Conservation (phyloP, 139 green algal species). For the Closterium sp. region DNA sequence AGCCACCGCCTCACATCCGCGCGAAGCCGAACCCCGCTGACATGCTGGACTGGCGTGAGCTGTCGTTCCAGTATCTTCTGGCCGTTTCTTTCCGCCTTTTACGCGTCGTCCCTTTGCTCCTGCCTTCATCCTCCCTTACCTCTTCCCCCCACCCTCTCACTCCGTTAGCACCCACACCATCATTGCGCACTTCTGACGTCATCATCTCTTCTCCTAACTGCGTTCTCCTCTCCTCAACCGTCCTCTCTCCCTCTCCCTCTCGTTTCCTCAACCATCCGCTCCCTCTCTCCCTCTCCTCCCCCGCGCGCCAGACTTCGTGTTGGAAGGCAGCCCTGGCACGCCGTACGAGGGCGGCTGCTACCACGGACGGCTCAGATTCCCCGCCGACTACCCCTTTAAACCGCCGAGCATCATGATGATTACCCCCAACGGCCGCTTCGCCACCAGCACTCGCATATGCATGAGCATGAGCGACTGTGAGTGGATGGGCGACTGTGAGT, state of each 20-base stretch:
- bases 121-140: neutral
- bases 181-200: neutral
- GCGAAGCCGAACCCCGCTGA: slow-evolving; percentile 21
- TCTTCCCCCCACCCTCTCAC: neutral
- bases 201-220: neutral
- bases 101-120: neutral
- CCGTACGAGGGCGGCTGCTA: slow-evolving; percentile 74
- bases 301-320: slow-evolving; percentile 27
- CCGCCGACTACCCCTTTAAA: slow-evolving; percentile 96
- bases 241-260: no score
- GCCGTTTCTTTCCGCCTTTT: neutral
- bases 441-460: slow-evolving; percentile 85
- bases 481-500: neutral
- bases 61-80: neutral
- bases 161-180: neutral
- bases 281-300: neutral
- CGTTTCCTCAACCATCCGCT: neutral
- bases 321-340: slow-evolving; percentile 34
- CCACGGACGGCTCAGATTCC: slow-evolving; percentile 92
- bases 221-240: neutral
- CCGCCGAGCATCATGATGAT: slow-evolving; percentile 91
- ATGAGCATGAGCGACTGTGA: slow-evolving; percentile 81
- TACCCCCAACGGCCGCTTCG: slow-evolving; percentile 88
- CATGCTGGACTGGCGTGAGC: slow-evolving; percentile 45
- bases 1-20: slow-evolving; percentile 32